Percentiles rank a stretch among this genome's conserved stretches.
These are phyloP conservation scores for Starmerella kuoi DNA, from an alignment of 805 yeast species.

Conservation along the genomic window DNA sequence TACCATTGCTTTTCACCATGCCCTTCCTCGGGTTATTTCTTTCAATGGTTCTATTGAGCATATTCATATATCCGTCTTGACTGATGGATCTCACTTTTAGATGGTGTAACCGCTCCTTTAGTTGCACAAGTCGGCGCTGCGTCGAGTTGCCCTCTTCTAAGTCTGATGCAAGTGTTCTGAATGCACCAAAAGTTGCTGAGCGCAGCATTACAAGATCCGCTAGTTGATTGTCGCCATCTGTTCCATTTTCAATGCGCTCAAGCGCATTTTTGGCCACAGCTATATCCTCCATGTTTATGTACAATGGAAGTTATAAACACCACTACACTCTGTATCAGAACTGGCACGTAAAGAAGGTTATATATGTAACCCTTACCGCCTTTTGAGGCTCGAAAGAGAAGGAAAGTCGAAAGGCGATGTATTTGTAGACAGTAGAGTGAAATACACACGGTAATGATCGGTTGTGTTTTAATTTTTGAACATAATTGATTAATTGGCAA, in stretches of 20 bases:
- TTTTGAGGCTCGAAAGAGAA: too few species aligned
- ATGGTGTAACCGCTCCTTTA: background rate
- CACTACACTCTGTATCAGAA: too few species aligned
- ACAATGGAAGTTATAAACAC: too few species aligned
- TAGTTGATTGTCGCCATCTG: background rate
- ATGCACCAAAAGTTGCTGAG: conserved; percentile 2
- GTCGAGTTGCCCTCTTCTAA: background rate
- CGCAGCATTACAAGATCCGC: conserved; percentile 2
- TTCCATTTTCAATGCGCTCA: background rate
- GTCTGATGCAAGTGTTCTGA: conserved; percentile 2
- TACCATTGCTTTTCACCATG: background rate
- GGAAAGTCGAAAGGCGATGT: too few species aligned
- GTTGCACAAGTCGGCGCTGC: conserved; percentile 2
- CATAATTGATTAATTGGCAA: too few species aligned
- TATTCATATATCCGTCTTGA: background rate
- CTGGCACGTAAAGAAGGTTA: too few species aligned
- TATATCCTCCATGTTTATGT: background rate
- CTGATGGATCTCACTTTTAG: background rate
- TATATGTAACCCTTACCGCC: too few species aligned
- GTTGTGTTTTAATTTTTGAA: too few species aligned
- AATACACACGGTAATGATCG: too few species aligned
- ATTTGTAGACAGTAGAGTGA: too few species aligned
- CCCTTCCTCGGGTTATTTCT: background rate
- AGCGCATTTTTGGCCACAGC: background rate
- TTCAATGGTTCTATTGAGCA: background rate